These are phyloP conservation scores for Umbelopsis sp. DNA, from an alignment of 192 early-diverging fungal genomes.

Conservation along the genomic window DNA sequence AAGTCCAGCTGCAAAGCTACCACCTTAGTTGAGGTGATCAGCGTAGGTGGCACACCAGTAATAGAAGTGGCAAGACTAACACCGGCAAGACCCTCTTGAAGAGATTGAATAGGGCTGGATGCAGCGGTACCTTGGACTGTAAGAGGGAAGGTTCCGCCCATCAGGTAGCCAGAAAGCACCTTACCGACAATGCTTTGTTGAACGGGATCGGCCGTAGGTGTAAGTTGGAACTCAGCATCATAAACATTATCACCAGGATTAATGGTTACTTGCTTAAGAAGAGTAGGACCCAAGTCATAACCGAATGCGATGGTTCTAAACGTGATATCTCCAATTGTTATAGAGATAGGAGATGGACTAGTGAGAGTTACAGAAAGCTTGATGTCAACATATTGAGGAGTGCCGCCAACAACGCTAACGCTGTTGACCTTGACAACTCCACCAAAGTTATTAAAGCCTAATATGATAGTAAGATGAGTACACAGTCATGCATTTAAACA, in stretches of 20 bases:
- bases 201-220: slow-evolving; percentile 25
- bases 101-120: slow-evolving; percentile 46
- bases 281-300: slow-evolving; percentile 43
- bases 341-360: slow-evolving; percentile 57
- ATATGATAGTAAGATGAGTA: slow-evolving; percentile 6
- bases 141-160: slow-evolving; percentile 38
- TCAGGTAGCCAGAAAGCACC: slow-evolving; percentile 47
- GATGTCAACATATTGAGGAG: slow-evolving; percentile 44
- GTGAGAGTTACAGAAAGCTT: slow-evolving; percentile 44
- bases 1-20: background rate
- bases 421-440: slow-evolving; percentile 22
- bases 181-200: slow-evolving; percentile 35
- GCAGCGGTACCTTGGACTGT: slow-evolving; percentile 38
- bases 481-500: background rate
- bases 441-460: slow-evolving; percentile 38
- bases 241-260: slow-evolving; percentile 51
- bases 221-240: slow-evolving; percentile 46
- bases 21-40: slow-evolving; percentile 34
- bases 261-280: slow-evolving; percentile 46
- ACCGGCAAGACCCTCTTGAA: slow-evolving; percentile 47
- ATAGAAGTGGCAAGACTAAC: slow-evolving; percentile 44
- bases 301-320: slow-evolving; percentile 44
- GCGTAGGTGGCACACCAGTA: slow-evolving; percentile 47
- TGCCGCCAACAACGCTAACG: slow-evolving; percentile 24
- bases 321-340: slow-evolving; percentile 48